phyloP scores from a whole-genome alignment of 1,284 basidiomycete genomes.

The Sporisorium reilianum region DNA sequence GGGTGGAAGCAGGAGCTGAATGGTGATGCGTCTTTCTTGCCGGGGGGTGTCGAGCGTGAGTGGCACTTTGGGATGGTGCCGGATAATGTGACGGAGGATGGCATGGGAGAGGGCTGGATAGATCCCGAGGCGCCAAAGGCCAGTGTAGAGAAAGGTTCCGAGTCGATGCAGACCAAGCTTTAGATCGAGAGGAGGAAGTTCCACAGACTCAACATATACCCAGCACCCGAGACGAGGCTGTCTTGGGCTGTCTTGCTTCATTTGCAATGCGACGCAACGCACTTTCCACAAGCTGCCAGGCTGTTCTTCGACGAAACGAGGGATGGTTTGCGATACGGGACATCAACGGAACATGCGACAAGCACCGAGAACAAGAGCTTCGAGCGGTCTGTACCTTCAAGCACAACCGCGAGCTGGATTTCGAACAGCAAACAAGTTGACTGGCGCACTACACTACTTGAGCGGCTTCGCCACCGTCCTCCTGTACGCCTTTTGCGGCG shows the following conservation, averaged over 20 bases:
- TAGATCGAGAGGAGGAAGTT: slow-evolving; percentile 5
- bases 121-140: slow-evolving; percentile 36
- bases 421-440: too few species aligned
- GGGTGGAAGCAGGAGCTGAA: slow-evolving; percentile 57
- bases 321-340: background rate
- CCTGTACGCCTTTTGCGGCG: slow-evolving; percentile 38
- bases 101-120: slow-evolving; percentile 56
- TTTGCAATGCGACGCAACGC: background rate
- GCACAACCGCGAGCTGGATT: slow-evolving; percentile 21
- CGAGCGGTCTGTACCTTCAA: slow-evolving; percentile 2
- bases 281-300: background rate
- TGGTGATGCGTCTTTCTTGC: slow-evolving; percentile 57
- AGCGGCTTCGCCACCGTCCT: slow-evolving; percentile 25
- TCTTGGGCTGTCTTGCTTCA: background rate
- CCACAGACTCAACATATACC: background rate
- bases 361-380: slow-evolving; percentile 9
- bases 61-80: slow-evolving; percentile 74
- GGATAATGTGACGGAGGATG: slow-evolving; percentile 57
- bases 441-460: slow-evolving; percentile 5
- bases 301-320: background rate
- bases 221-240: background rate
- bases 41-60: slow-evolving; percentile 76
- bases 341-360: background rate
- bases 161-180: slow-evolving; percentile 27
- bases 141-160: background rate